Conservation (phyloP, 2,329 filamentous ascomycete genomes). For the Pleomassaria siparia region DNA sequence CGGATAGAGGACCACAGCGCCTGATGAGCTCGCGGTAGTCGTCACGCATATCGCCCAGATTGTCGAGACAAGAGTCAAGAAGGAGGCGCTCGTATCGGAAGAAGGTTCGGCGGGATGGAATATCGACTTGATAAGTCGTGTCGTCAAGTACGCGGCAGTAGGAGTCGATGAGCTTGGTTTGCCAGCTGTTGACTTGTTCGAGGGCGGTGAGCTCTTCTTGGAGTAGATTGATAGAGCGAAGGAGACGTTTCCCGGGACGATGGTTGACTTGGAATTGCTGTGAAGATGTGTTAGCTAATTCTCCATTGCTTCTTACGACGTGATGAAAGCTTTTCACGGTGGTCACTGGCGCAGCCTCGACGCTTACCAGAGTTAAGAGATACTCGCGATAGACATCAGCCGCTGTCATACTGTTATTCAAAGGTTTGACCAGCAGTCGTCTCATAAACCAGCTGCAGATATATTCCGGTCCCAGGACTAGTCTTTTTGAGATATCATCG, state of each 20-base stretch:
- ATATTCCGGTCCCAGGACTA: slow-evolving; percentile 32
- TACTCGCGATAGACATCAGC: slow-evolving; percentile 37
- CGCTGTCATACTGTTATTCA: slow-evolving; percentile 26
- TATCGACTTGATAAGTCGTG: slow-evolving; percentile 21
- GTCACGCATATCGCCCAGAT: slow-evolving; percentile 19
- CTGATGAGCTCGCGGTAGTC: slow-evolving; percentile 27
- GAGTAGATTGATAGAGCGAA: slow-evolving; percentile 36
- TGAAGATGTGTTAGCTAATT: neutral
- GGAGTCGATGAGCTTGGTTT: slow-evolving; percentile 27
- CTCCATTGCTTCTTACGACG: neutral
- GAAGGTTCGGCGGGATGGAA: slow-evolving; percentile 20
- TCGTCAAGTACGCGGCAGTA: slow-evolving; percentile 30
- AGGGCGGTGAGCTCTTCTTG: slow-evolving; percentile 35
- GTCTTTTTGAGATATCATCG: slow-evolving; percentile 13
- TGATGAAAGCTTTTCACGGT: too few relatives aligned
- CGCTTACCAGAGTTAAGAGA: slow-evolving; percentile 31
- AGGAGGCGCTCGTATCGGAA: slow-evolving; percentile 26
- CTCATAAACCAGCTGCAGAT: slow-evolving; percentile 35
- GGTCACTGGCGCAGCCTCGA: too few relatives aligned
- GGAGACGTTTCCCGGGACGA: slow-evolving; percentile 33
- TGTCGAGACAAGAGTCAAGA: slow-evolving; percentile 24
- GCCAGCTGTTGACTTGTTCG: slow-evolving; percentile 26
- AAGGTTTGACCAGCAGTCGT: slow-evolving; percentile 30
- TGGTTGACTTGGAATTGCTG: slow-evolving; percentile 41
- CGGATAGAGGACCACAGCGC: slow-evolving; percentile 31